Evolutionary conservation across 176 grass and related monocot species (phyloP).

Genomic region (Oryza officinalis): DNA sequence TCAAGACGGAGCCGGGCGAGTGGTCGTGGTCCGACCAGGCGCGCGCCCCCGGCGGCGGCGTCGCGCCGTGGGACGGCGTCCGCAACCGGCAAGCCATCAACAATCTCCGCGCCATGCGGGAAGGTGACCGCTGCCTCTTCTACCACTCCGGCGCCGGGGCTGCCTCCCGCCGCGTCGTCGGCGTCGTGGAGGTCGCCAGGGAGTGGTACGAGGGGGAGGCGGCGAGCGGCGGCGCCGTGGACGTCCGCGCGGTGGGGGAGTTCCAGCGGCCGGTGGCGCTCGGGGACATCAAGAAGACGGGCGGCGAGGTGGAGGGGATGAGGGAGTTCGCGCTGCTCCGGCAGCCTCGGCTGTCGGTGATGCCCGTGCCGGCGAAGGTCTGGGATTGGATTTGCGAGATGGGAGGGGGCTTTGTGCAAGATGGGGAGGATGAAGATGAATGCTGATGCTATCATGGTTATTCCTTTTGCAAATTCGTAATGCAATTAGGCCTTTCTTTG

Average conservation of each 20-base stretch:
- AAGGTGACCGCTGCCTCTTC: slow-evolving; percentile 67
- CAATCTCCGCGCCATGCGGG: slow-evolving; percentile 70
- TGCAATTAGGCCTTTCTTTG: neutral
- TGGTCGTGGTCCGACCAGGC: slow-evolving; percentile 96
- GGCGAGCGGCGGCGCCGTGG: slow-evolving; percentile 58
- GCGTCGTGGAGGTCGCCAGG: slow-evolving; percentile 61
- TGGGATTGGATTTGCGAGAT: slow-evolving; percentile 77
- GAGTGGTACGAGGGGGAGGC: slow-evolving; percentile 63
- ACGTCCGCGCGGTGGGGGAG: slow-evolving; percentile 64
- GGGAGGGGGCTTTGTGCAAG: slow-evolving; percentile 60
- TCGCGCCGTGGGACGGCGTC: slow-evolving; percentile 84
- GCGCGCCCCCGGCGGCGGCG: slow-evolving; percentile 47
- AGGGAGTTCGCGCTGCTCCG: slow-evolving; percentile 71
- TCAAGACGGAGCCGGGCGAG: slow-evolving; percentile 82
- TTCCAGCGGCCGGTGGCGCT: slow-evolving; percentile 51
- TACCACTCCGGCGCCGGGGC: slow-evolving; percentile 75
- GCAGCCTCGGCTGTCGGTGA: slow-evolving; percentile 78
- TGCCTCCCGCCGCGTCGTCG: slow-evolving; percentile 60
- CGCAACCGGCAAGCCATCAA: slow-evolving; percentile 79
- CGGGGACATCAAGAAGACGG: slow-evolving; percentile 65
- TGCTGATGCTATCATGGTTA: slow-evolving; percentile 32
- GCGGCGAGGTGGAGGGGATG: slow-evolving; percentile 57
- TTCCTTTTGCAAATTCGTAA: neutral
- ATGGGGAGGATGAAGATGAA: slow-evolving; percentile 24
- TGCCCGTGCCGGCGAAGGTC: slow-evolving; percentile 59